These are phyloP conservation scores for Hibiscus trionum DNA, from an alignment of 345 rosid genomes.

Conservation along the genomic window DNA sequence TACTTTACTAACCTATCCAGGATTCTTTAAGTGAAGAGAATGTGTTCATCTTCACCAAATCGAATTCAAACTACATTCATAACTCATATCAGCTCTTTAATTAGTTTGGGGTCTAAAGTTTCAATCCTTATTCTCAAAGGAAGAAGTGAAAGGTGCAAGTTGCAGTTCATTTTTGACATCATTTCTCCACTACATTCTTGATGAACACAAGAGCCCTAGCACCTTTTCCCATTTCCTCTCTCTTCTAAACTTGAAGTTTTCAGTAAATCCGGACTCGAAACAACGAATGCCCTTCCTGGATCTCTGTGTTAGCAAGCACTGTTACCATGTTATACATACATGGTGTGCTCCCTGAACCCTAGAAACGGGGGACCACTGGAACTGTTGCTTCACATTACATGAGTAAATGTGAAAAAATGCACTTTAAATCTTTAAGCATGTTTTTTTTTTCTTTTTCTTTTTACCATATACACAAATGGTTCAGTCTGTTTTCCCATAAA, in stretches of 20 bases:
- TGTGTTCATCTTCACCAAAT: not conserved
- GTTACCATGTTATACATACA: constrained; percentile 4
- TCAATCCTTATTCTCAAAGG: not conserved
- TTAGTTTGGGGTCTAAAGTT: not conserved
- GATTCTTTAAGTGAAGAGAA: not conserved
- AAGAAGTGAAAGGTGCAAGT: too few relatives aligned
- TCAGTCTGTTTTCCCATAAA: constrained; percentile 28
- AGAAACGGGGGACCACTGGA: constrained; percentile 55
- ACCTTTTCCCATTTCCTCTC: constrained; percentile 3
- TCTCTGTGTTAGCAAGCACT: constrained; percentile 5
- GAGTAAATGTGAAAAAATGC: constrained; percentile 43
- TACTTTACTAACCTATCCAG: not conserved
- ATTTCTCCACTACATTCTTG: not conserved
- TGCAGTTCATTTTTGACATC: not conserved
- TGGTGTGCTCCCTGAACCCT: constrained; percentile 39
- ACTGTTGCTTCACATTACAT: constrained; percentile 48
- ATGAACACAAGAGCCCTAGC: not conserved
- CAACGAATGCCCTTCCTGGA: constrained; percentile 4
- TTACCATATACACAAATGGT: constrained; percentile 5
- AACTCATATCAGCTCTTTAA: not conserved
- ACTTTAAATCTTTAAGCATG: constrained; percentile 53
- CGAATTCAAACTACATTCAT: not conserved
- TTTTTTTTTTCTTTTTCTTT: not conserved
- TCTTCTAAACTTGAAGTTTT: not conserved
- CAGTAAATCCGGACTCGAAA: constrained; percentile 6